phyloP scores from a whole-genome alignment of 495 filamentous ascomycete species.

The Aspergillus leporis region DNA sequence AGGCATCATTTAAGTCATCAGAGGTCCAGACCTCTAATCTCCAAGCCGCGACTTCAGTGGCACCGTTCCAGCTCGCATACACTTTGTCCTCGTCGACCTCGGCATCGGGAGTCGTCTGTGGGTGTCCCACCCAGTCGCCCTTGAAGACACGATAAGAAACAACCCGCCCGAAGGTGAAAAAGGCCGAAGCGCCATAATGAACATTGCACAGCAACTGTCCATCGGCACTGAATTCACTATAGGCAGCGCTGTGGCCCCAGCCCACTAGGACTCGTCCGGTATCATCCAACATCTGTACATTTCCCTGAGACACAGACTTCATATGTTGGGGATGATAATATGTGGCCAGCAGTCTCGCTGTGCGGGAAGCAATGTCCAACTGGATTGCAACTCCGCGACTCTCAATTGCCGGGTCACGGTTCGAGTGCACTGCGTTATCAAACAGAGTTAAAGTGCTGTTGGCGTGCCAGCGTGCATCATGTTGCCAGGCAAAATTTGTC shows the following conservation, averaged over 20 bases:
- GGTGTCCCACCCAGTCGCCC: slow-evolving; percentile 36
- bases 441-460: slow-evolving; percentile 47
- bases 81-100: slow-evolving; percentile 26
- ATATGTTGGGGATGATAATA: slow-evolving; percentile 36
- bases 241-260: slow-evolving; percentile 57
- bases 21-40: slow-evolving; percentile 34
- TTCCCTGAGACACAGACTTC: slow-evolving; percentile 56
- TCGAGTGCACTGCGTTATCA: slow-evolving; percentile 45
- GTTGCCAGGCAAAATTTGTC: slow-evolving; percentile 54
- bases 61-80: slow-evolving; percentile 50
- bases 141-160: slow-evolving; percentile 42
- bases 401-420: slow-evolving; percentile 20
- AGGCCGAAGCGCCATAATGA: slow-evolving; percentile 39
- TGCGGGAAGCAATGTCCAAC: slow-evolving; percentile 24
- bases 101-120: slow-evolving; percentile 30
- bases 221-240: slow-evolving; percentile 54
- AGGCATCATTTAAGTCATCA: slow-evolving; percentile 9
- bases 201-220: slow-evolving; percentile 51
- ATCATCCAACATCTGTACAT: slow-evolving; percentile 53
- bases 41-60: slow-evolving; percentile 44
- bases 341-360: slow-evolving; percentile 23
- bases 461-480: slow-evolving; percentile 49
- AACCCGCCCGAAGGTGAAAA: slow-evolving; percentile 38
- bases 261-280: slow-evolving; percentile 55
- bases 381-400: slow-evolving; percentile 35